Evolutionary conservation across 352 stramenopile species (phyloP).

Genomic region (Globisporangium echinulatum): DNA sequence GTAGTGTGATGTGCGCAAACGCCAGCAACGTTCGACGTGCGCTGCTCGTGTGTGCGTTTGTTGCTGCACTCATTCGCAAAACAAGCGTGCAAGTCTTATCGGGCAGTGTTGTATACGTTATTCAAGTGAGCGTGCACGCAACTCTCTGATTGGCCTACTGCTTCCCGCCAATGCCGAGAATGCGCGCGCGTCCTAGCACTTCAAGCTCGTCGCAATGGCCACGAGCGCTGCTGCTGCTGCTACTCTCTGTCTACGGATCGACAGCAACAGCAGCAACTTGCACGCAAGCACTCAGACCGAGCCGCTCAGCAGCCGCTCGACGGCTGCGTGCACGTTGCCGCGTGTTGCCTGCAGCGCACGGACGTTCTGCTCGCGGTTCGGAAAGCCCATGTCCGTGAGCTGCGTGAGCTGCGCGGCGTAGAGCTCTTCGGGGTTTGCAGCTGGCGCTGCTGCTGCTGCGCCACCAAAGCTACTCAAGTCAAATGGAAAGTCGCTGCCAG

Average conservation of each 20-base stretch:
- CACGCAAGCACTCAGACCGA: constrained; percentile 20
- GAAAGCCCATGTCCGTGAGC: constrained; percentile 89
- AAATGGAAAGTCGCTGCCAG: constrained; percentile 20
- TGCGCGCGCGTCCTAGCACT: background rate
- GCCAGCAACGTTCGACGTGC: background rate
- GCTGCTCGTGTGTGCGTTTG: background rate
- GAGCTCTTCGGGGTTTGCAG: constrained; percentile 69
- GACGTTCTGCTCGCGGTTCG: constrained; percentile 85
- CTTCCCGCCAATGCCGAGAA: background rate
- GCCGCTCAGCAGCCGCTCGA: constrained; percentile 84
- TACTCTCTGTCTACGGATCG: background rate
- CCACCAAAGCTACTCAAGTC: constrained; percentile 18
- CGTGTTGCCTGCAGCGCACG: constrained; percentile 76
- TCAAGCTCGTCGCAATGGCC: background rate
- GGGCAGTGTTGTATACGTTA: background rate
- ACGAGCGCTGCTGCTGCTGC: background rate
- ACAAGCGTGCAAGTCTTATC: background rate
- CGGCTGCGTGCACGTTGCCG: constrained; percentile 87
- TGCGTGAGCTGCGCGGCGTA: constrained; percentile 88
- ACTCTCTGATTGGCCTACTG: background rate
- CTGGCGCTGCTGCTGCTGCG: constrained; percentile 19
- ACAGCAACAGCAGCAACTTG: background rate
- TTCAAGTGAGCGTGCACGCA: background rate
- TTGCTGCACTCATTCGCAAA: background rate
- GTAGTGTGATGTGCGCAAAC: background rate